Conservation (phyloP, 306 rosid species). For the Prunus salicina region DNA sequence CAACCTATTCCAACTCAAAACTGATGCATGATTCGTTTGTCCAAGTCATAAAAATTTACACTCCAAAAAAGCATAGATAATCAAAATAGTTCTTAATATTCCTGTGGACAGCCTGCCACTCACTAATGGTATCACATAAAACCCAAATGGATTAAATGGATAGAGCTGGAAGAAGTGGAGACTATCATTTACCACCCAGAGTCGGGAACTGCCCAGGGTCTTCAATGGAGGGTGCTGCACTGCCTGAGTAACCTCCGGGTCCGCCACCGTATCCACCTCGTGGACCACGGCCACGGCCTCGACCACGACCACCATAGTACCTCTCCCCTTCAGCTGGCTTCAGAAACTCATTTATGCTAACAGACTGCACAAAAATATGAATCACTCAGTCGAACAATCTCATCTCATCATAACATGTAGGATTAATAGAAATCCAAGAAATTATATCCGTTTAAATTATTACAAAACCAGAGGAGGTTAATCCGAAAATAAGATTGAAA, state of each 20-base stretch:
- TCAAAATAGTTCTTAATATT: slow-evolving; percentile 27
- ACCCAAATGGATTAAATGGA: slow-evolving; percentile 19
- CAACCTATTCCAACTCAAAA: slow-evolving; percentile 45
- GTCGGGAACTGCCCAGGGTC: slow-evolving; percentile 89
- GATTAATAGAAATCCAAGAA: background rate
- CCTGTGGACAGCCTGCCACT: slow-evolving; percentile 30
- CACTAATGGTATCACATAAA: slow-evolving; percentile 24
- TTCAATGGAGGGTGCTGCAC: slow-evolving; percentile 74
- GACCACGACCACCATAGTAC: slow-evolving; percentile 69
- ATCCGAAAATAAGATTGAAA: no score
- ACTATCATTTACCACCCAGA: slow-evolving; percentile 75
- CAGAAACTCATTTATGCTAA: slow-evolving; percentile 85
- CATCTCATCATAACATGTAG: background rate
- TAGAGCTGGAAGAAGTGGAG: slow-evolving; percentile 12
- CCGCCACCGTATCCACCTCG: slow-evolving; percentile 65
- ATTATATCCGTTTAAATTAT: no score
- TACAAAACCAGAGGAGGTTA: no score
- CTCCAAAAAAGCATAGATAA: slow-evolving; percentile 28
- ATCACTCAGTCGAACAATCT: background rate
- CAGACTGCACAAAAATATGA: slow-evolving; percentile 46
- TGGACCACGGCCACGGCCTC: slow-evolving; percentile 84
- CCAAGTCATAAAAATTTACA: slow-evolving; percentile 45
- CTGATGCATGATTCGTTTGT: slow-evolving; percentile 44
- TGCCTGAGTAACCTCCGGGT: slow-evolving; percentile 24
- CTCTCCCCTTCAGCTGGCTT: slow-evolving; percentile 89